Evolutionary conservation across 23 red algal genomes (phyloP).

Genomic region (Gracilaria domingensis): DNA sequence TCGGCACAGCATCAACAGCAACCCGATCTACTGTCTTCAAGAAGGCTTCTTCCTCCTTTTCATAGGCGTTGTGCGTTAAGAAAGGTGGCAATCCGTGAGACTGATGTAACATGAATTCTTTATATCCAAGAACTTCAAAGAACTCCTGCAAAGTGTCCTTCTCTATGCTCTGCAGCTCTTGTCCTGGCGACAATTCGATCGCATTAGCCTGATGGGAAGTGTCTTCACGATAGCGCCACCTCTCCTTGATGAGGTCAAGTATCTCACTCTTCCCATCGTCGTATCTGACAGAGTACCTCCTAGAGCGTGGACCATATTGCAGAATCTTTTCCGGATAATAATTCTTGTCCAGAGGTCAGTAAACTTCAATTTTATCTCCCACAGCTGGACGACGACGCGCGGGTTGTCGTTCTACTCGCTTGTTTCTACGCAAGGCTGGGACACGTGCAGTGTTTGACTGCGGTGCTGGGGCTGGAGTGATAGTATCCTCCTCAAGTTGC

Average conservation of each 20-base stretch:
- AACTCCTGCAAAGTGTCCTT: too few species aligned
- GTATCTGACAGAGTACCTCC: not conserved
- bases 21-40: conserved; percentile 11
- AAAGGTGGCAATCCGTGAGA: conserved; percentile 8
- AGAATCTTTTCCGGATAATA: not conserved
- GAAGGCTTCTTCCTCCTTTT: conserved; percentile 31
- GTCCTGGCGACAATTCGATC: too few species aligned
- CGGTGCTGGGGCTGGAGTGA: not conserved
- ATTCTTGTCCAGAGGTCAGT: not conserved
- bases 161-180: too few species aligned
- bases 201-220: not conserved
- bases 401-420: too few species aligned
- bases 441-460: not conserved
- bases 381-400: too few species aligned
- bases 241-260: not conserved
- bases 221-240: not conserved
- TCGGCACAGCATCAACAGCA: not conserved
- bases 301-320: not conserved
- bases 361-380: conserved; percentile 18
- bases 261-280: conserved; percentile 17
- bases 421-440: not conserved
- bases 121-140: conserved; percentile 27
- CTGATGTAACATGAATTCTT: conserved; percentile 40
- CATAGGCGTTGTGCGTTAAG: not conserved
- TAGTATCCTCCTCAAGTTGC: too few species aligned